phyloP scores from a whole-genome alignment of 2,329 filamentous ascomycete species.

The Gyromitra esculenta region DNA sequence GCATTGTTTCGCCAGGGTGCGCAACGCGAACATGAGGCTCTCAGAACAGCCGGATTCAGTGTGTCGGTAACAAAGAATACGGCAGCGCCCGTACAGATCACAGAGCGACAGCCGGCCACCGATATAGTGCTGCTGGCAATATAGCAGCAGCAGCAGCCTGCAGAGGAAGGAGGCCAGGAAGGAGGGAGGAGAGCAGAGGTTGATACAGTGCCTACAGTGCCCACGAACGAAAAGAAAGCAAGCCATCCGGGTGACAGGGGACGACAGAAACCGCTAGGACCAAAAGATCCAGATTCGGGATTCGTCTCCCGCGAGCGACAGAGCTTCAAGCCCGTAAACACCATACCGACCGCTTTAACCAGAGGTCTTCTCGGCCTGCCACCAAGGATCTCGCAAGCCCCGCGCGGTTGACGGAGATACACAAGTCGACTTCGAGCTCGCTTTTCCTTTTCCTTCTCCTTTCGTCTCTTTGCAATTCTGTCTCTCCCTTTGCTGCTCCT shows the following conservation, averaged over 20 bases:
- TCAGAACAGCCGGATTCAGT: slow-evolving; percentile 1
- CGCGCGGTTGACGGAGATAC: slow-evolving; percentile 34
- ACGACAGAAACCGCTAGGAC: slow-evolving; percentile 50
- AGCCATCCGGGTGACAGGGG: slow-evolving; percentile 40
- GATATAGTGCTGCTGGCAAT: slow-evolving; percentile 21
- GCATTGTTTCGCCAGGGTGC: slow-evolving; percentile 2
- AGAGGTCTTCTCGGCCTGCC: slow-evolving; percentile 35
- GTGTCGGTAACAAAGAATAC: slow-evolving; percentile 6
- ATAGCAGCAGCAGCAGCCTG: slow-evolving; percentile 10
- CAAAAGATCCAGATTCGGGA: slow-evolving; percentile 48
- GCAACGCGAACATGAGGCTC: slow-evolving; percentile 33
- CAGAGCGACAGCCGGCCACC: neutral
- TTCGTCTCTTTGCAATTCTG: slow-evolving; percentile 25
- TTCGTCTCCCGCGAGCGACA: slow-evolving; percentile 42
- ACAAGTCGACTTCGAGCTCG: slow-evolving; percentile 17
- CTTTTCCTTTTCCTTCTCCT: slow-evolving; percentile 21
- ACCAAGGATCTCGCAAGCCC: slow-evolving; percentile 36
- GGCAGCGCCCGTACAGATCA: slow-evolving; percentile 5
- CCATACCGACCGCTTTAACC: slow-evolving; percentile 36
- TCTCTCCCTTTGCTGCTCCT: slow-evolving; percentile 32
- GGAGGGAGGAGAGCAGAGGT: neutral
- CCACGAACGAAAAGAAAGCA: slow-evolving; percentile 1
- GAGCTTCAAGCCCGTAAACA: slow-evolving; percentile 46
- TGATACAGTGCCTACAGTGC: slow-evolving; percentile 14
- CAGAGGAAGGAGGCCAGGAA: slow-evolving; percentile 3